Conservation (phyloP, 2,329 filamentous ascomycete species). For the Leptographium procerum region DNA sequence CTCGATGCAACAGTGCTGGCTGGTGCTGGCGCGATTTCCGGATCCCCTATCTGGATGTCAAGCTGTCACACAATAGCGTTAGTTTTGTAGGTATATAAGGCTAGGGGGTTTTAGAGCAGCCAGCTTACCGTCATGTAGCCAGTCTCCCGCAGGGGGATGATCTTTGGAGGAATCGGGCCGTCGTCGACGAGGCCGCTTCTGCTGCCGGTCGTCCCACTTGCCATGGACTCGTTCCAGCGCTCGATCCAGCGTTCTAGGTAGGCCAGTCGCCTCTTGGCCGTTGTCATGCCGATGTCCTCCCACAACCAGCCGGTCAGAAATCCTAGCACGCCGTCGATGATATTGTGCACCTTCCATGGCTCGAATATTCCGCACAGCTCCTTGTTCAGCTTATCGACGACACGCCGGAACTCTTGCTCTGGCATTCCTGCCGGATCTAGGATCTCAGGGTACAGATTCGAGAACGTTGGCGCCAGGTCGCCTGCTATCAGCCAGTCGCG, state of each 20-base stretch:
- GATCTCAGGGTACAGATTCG: constrained; percentile 92
- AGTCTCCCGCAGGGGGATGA: constrained; percentile 15
- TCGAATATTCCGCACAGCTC: constrained; percentile 68
- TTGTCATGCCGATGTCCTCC: constrained; percentile 77
- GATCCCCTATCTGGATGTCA: constrained; percentile 16
- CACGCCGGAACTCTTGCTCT: constrained; percentile 73
- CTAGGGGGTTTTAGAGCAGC: background rate
- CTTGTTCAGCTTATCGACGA: constrained; percentile 74
- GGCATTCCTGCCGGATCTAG: constrained; percentile 71
- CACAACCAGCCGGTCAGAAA: constrained; percentile 85
- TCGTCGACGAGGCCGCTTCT: constrained; percentile 3
- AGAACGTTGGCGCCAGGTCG: constrained; percentile 85
- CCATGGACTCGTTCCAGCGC: constrained; percentile 69
- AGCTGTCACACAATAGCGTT: constrained; percentile 10
- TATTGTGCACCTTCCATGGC: constrained; percentile 65
- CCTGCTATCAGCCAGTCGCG: constrained; percentile 86
- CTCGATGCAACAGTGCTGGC: constrained; percentile 11
- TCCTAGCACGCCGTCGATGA: constrained; percentile 68
- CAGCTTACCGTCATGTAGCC: constrained; percentile 16
- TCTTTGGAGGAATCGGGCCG: constrained; percentile 12
- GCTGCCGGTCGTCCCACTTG: constrained; percentile 16
- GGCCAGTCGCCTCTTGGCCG: constrained; percentile 59
- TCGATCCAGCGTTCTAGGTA: constrained; percentile 73
- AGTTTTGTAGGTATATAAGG: background rate
- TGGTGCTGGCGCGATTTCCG: constrained; percentile 14